phyloP scores from a whole-genome alignment of 352 stramenopile species.

The Globisporangium polare region DNA sequence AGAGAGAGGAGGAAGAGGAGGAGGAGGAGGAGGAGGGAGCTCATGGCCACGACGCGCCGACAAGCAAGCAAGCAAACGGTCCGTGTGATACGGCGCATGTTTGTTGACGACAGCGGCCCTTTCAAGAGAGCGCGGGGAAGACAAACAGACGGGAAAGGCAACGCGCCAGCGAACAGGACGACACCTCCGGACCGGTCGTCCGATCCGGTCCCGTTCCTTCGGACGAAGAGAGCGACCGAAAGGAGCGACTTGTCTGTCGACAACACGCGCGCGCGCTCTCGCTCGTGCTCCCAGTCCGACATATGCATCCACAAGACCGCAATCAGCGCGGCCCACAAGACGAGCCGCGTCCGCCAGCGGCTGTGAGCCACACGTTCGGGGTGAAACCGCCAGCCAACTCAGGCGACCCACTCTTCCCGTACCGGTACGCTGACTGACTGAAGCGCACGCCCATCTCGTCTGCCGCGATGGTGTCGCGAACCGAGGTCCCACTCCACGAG shows the following conservation, averaged over 20 bases:
- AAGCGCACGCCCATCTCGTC: too few relatives aligned
- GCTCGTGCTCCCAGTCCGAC: neutral
- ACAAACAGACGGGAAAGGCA: neutral
- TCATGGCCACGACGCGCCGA: neutral
- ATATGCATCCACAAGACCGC: neutral
- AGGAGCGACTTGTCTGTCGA: neutral
- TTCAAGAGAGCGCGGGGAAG: neutral
- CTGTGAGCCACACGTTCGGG: conserved; percentile 5
- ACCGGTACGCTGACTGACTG: neutral
- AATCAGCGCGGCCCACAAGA: neutral
- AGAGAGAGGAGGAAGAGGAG: too few relatives aligned
- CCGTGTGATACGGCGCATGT: neutral
- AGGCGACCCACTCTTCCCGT: neutral
- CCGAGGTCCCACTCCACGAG: neutral
- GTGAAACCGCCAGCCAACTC: neutral
- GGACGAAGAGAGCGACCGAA: too few relatives aligned
- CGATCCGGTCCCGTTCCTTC: neutral
- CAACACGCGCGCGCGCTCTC: neutral
- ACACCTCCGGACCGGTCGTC: too few relatives aligned
- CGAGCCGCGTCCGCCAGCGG: neutral
- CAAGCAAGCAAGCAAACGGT: conserved; percentile 1
- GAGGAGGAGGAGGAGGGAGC: too few relatives aligned
- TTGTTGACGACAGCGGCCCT: neutral
- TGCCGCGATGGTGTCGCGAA: neutral
- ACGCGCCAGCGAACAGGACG: neutral